Evolutionary conservation across 805 yeast species (phyloP).

Genomic region (Yarrowia sp.): DNA sequence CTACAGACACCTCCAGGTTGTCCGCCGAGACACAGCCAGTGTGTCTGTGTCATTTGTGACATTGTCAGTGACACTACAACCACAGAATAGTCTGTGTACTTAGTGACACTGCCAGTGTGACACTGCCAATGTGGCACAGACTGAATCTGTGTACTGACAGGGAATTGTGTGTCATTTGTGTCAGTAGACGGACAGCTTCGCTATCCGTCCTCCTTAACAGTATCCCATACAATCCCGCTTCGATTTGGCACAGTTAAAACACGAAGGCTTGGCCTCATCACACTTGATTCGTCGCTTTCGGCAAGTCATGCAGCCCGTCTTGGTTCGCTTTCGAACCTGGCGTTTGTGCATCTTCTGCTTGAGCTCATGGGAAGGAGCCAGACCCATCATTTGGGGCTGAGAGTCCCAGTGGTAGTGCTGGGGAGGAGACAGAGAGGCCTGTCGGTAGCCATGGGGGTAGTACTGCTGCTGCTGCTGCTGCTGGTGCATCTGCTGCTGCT

Average conservation of each 20-base stretch:
- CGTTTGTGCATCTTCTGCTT: conserved; percentile 19
- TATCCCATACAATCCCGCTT: conserved; percentile 68
- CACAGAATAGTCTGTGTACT: too few relatives aligned
- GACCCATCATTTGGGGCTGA: neutral
- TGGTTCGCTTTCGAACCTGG: conserved; percentile 49
- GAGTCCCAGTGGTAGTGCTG: conserved; percentile 9
- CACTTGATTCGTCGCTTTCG: conserved; percentile 69
- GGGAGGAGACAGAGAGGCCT: neutral
- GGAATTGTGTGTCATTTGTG: too few relatives aligned
- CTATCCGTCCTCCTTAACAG: too few relatives aligned
- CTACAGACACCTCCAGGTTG: too few relatives aligned
- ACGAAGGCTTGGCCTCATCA: conserved; percentile 68
- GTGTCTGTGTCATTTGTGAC: too few relatives aligned
- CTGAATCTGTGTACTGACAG: too few relatives aligned
- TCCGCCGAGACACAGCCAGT: too few relatives aligned
- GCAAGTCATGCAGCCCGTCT: conserved; percentile 75
- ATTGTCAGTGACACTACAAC: too few relatives aligned
- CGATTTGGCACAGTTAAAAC: conserved; percentile 63
- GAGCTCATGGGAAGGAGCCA: neutral
- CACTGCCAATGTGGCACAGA: too few relatives aligned
- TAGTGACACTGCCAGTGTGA: too few relatives aligned
- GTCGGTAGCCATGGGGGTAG: neutral
- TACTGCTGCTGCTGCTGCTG: conserved; percentile 5
- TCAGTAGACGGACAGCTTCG: too few relatives aligned
- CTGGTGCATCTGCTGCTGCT: conserved; percentile 7